These are phyloP conservation scores for Anthoceros angustus DNA, from an alignment of 225 moss, liverwort and hornwort species.

Conservation along the genomic window DNA sequence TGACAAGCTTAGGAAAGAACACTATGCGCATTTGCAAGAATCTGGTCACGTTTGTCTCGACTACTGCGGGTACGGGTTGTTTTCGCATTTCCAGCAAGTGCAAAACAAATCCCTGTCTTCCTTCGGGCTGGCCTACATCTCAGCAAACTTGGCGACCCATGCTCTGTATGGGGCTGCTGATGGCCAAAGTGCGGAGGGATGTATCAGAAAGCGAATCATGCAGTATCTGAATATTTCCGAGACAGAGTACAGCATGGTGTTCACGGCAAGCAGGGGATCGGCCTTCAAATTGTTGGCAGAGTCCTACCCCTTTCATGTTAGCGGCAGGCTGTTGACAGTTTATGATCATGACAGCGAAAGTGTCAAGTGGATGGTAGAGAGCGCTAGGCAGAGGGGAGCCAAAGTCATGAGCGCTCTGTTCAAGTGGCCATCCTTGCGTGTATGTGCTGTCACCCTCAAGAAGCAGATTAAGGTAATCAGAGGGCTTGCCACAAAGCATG, in stretches of 20 bases:
- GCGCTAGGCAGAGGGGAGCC: slow-evolving; percentile 34
- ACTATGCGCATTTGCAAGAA: slow-evolving; percentile 44
- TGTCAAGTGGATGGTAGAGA: slow-evolving; percentile 36
- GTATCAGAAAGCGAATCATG: slow-evolving; percentile 33
- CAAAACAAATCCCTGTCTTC: slow-evolving; percentile 17
- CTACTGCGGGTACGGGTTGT: slow-evolving; percentile 39
- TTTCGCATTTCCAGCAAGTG: slow-evolving; percentile 32
- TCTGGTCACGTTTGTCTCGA: slow-evolving; percentile 40
- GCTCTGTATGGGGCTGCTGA: slow-evolving; percentile 30
- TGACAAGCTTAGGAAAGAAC: slow-evolving; percentile 35
- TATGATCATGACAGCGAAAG: slow-evolving; percentile 39
- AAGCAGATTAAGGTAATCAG: slow-evolving; percentile 27
- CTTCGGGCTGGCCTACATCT: slow-evolving; percentile 41
- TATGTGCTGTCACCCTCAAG: slow-evolving; percentile 28
- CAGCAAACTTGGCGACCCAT: slow-evolving; percentile 38
- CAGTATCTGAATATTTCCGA: slow-evolving; percentile 50
- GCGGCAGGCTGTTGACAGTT: slow-evolving; percentile 33
- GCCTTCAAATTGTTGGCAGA: slow-evolving; percentile 51
- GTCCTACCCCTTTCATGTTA: slow-evolving; percentile 44
- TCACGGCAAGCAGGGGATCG: slow-evolving; percentile 40
- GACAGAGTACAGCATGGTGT: slow-evolving; percentile 43
- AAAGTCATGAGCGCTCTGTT: slow-evolving; percentile 24
- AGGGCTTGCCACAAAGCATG: too few species aligned
- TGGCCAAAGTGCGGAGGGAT: slow-evolving; percentile 26
- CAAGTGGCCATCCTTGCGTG: slow-evolving; percentile 41